Evolutionary conservation across 306 rosid species (phyloP).

Genomic region (Citrullus amarus): DNA sequence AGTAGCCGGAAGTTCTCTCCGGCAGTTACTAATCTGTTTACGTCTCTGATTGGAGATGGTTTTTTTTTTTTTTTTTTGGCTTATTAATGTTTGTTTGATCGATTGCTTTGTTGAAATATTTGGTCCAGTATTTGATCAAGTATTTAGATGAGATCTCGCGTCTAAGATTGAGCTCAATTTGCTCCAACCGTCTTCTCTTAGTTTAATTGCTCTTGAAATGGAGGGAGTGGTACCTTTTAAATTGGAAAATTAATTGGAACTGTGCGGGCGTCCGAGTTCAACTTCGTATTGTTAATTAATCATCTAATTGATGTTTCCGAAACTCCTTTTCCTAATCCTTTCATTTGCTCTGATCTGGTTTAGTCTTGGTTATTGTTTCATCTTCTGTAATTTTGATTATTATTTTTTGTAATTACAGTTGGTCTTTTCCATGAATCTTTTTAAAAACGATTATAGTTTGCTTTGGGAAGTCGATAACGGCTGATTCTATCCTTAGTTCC

Average conservation of each 20-base stretch:
- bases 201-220: neutral
- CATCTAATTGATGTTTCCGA: neutral
- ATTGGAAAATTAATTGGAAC: neutral
- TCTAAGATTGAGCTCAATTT: neutral
- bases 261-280: neutral
- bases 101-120: neutral
- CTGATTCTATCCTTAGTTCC: conserved; percentile 32
- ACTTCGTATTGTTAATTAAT: neutral
- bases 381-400: neutral
- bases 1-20: conserved; percentile 21
- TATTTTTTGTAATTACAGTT: neutral
- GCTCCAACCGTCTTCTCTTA: neutral
- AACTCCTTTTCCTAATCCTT: neutral
- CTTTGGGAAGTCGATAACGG: conserved; percentile 36
- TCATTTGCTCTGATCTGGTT: neutral
- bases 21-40: conserved; percentile 2
- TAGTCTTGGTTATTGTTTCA: neutral
- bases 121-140: neutral
- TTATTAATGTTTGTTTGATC: neutral
- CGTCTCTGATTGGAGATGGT: neutral
- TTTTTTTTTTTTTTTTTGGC: neutral
- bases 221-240: neutral
- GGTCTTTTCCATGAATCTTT: conserved; percentile 22
- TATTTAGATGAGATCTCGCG: neutral
- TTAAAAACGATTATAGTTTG: conserved; percentile 26